phyloP scores from a whole-genome alignment of 768 basidiomycete species.

The Pisolithus microcarpus region DNA sequence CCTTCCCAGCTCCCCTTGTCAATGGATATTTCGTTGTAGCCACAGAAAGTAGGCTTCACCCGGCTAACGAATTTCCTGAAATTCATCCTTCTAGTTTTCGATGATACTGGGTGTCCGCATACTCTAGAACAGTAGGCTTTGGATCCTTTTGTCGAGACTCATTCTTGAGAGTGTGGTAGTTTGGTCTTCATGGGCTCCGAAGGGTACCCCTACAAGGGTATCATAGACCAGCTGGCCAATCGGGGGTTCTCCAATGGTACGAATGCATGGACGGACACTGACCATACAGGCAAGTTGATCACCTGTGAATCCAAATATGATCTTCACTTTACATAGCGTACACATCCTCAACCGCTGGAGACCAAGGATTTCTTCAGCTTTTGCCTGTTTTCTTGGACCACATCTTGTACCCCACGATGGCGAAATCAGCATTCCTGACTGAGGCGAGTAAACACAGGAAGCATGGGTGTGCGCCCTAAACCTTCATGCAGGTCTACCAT shows the following conservation, averaged over 20 bases:
- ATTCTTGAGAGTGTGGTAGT: slow-evolving; percentile 31
- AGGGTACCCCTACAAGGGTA: slow-evolving; percentile 92
- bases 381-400: slow-evolving; percentile 92
- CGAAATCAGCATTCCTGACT: slow-evolving; percentile 71
- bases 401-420: slow-evolving; percentile 92
- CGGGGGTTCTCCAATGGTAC: slow-evolving; percentile 87
- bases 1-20: slow-evolving; percentile 65
- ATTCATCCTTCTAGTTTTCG: slow-evolving; percentile 55
- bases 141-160: not conserved
- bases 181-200: slow-evolving; percentile 94
- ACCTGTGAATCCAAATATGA: not conserved
- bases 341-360: slow-evolving; percentile 92
- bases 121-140: slow-evolving; percentile 79
- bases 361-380: slow-evolving; percentile 82
- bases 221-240: slow-evolving; percentile 92
- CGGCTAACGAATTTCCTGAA: not conserved
- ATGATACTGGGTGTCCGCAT: slow-evolving; percentile 93
- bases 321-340: slow-evolving; percentile 45
- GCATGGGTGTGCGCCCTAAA: slow-evolving; percentile 2
- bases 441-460: slow-evolving; percentile 35
- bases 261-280: slow-evolving; percentile 96
- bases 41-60: slow-evolving; percentile 67
- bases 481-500: slow-evolving; percentile 78
- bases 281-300: slow-evolving; percentile 53
- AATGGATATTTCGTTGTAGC: slow-evolving; percentile 87